Evolutionary conservation across 495 filamentous ascomycete species (phyloP), one percentile per base, ranked within the genome.

Genomic region (Penicillium lividum): DNA sequence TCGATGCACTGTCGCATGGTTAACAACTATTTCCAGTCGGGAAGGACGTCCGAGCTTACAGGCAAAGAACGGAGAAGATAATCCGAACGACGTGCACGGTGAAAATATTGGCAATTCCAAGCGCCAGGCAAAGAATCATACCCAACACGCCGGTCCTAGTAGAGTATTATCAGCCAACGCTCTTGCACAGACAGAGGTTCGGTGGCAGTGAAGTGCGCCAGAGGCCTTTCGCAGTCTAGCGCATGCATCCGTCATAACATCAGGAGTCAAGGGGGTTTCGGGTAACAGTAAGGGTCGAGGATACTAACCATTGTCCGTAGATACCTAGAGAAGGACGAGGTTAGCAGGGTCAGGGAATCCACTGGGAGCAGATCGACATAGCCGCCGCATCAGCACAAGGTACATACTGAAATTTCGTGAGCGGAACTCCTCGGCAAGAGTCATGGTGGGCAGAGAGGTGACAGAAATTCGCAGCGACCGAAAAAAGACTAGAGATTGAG

Each of bases 351-450:
- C 16, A 29, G 52, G 58, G 38, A 44, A 57, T 58, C 45, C 27
- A 56, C 53, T 51, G 55, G 55, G 7, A 46, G 34, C 36, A 54
- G 54, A 66, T 69, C 63, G 68, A 64, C 57, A 58, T 55, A 36
- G 62, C 48, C 55, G 56, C 51, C 48, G 52, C 46, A 42, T 38
- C 51, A 58, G 53, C 51, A 55, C 50, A 46, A 59, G 54, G 45
- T 51, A 59, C 94, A 78, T 84, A 98, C 95, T 98, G 84, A 98
- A 99, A 80, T 99, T 99, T 73, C 94, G 84, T 63, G 91, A 91
- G 71, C 85, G 88, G 69, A 99, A 92, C 82, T 98, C 94, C 71
- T 83, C 80, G 18, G 73, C 69, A 44, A 83, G 64, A 60, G 80
- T 77, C 80, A 83, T 83, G 58, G 52, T 79, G 71, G 44, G 59